A percentile compares a stretch with the other conserved stretches of the same genome.
Conservation (phyloP, 1,139 yeast species). For the Pichia inconspicua region DNA sequence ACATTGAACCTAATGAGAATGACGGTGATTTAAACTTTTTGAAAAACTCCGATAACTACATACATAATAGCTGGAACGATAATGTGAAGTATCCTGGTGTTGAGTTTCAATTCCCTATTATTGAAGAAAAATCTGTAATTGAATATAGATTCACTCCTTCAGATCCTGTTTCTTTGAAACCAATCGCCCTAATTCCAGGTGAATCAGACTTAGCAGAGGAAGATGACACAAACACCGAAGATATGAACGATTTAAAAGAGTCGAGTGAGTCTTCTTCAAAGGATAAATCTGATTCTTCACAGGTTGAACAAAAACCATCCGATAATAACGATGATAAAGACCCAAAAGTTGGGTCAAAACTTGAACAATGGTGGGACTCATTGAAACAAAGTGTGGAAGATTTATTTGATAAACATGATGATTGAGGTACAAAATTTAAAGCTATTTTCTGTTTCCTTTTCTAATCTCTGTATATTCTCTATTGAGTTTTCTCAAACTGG, state of each 20-base stretch:
- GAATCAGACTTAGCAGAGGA: not conserved
- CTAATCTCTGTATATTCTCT: no score
- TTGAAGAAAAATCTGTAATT: constrained; percentile 1
- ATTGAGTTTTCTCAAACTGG: no score
- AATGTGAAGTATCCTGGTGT: constrained; percentile 2
- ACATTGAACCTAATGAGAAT: constrained; percentile 48
- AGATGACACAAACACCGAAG: not conserved
- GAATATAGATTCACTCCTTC: not conserved
- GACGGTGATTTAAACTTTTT: constrained; percentile 38
- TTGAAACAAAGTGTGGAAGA: not conserved
- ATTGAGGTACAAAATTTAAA: not conserved
- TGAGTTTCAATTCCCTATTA: not conserved
- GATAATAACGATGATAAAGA: not conserved
- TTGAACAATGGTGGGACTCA: not conserved
- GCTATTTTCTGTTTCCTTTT: not conserved
- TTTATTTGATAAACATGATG: not conserved
- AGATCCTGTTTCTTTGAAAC: not conserved
- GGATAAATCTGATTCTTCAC: not conserved
- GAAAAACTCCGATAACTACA: not conserved
- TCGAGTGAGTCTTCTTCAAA: not conserved
- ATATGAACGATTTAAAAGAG: no score
- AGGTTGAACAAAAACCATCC: not conserved
- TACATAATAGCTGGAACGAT: constrained; percentile 1
- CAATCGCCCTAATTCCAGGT: not conserved
- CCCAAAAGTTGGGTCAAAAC: not conserved